Evolutionary conservation across 2,329 filamentous ascomycete species (phyloP), one percentile per base, ranked within the genome.

Genomic region (Arachnopeziza araneosa): DNA sequence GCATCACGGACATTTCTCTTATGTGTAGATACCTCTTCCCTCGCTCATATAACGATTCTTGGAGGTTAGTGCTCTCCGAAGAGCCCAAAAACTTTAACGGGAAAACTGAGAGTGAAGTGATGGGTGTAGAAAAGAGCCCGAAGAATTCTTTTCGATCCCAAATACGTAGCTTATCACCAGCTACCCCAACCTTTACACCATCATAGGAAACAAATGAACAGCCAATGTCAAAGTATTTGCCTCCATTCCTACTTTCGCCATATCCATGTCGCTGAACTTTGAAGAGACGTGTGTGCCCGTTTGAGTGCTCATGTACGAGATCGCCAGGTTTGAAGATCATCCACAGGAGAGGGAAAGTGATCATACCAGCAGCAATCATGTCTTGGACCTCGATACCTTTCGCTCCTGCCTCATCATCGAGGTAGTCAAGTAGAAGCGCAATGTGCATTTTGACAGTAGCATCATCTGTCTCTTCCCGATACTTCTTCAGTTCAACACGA

Each of bases 241-340:
- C 62, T 12, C 52, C 32, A 24, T 49, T 59, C 6, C 24, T 19
- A 44, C 36, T 44, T 14, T 63, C 60, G 2, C 56, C 63, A 49
- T 64, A 63, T 6, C 57, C 63, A 44, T 60, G 55, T 52, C 50
- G 53, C 6, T 26, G 26, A 24, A 62, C 49, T 50, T 52, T 52
- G 17, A 60, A 62, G 6, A 65, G 55, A 3, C 63, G 57, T 14
- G 52, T 24, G 17, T 65, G 60, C n/a, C 57, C 60, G 24, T 60
- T 55, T 14, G 21, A 26, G 2, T 56, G 10, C n/a, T 59, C 52
- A 24, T 52, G 63, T 8, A 60, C 23, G 21, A 63, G 23, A 26
- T 65, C 61, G 2, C 63, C 61, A 14, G 63, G 63, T 23, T 56
- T 60, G 36, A 60, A 65, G 14, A 65, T 56, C 55, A 61, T 61